Evolutionary conservation across 768 basidiomycete species (phyloP).

Genomic region (Boletus rubroflammeus): DNA sequence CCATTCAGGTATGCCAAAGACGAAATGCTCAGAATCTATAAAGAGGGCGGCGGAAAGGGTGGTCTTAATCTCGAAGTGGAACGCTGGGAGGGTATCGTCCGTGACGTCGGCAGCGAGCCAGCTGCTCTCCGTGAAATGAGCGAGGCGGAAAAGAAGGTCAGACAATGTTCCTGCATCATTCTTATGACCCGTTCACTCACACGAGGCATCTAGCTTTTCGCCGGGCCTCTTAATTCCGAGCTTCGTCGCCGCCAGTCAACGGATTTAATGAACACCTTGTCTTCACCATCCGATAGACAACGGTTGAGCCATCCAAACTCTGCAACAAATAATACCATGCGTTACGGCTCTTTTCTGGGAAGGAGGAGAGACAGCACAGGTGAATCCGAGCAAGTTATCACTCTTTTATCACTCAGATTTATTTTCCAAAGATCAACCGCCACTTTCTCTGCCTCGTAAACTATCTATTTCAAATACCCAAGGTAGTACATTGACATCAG

Average conservation of each 20-base stretch:
- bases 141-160: slow-evolving; percentile 86
- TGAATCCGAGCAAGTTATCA: slow-evolving; percentile 24
- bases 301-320: slow-evolving; percentile 52
- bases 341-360: slow-evolving; percentile 55
- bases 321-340: slow-evolving; percentile 49
- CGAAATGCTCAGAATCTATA: slow-evolving; percentile 79
- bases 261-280: slow-evolving; percentile 63
- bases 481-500: slow-evolving; percentile 43
- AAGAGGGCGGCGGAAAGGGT: slow-evolving; percentile 69
- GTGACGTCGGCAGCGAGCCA: slow-evolving; percentile 71
- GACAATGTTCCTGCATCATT: slow-evolving; percentile 17
- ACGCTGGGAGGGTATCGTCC: slow-evolving; percentile 85
- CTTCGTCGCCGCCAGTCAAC: slow-evolving; percentile 80
- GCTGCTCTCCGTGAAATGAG: slow-evolving; percentile 73
- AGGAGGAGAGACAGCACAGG: slow-evolving; percentile 72
- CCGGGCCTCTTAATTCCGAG: slow-evolving; percentile 79
- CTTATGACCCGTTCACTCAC: slow-evolving; percentile 23
- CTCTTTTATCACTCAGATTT: slow-evolving; percentile 6
- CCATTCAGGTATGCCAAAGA: slow-evolving; percentile 89
- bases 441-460: slow-evolving; percentile 57
- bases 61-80: slow-evolving; percentile 83
- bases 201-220: slow-evolving; percentile 59
- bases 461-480: slow-evolving; percentile 64
- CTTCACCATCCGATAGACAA: slow-evolving; percentile 56
- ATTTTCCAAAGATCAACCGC: slow-evolving; percentile 50